These are phyloP conservation scores for Pseudozyma sp. DNA, from an alignment of 1,284 basidiomycete species.

Conservation along the genomic window DNA sequence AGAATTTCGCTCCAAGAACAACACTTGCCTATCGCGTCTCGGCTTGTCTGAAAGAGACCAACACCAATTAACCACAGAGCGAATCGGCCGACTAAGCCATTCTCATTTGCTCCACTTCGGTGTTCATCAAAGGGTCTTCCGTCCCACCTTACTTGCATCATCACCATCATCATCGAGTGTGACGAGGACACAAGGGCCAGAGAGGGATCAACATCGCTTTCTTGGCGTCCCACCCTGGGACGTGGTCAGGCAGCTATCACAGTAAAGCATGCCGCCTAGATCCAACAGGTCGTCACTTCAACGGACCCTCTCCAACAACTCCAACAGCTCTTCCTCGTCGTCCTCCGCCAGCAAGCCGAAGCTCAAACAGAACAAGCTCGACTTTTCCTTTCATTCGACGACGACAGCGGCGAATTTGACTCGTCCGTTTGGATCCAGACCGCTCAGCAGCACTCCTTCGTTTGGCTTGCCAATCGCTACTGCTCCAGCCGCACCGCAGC, in stretches of 20 bases:
- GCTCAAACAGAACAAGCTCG: slow-evolving; percentile 50
- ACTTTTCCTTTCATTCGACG: slow-evolving; percentile 41
- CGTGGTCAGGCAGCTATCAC: background rate
- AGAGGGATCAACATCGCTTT: background rate
- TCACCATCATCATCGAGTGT: background rate
- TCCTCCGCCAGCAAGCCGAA: slow-evolving; percentile 18
- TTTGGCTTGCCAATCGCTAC: slow-evolving; percentile 19
- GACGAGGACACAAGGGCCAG: background rate
- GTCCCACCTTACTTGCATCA: background rate
- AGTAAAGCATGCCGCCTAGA: slow-evolving; percentile 29
- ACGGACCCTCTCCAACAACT: slow-evolving; percentile 23
- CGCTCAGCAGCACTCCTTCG: slow-evolving; percentile 35
- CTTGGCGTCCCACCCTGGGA: slow-evolving; percentile 3
- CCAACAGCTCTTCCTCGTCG: slow-evolving; percentile 15
- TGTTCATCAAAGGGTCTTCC: background rate
- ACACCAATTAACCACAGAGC: slow-evolving; percentile 5
- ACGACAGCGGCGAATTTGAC: slow-evolving; percentile 2
- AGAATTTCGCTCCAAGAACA: slow-evolving; percentile 15
- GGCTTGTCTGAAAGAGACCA: slow-evolving; percentile 3
- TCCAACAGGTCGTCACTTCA: slow-evolving; percentile 13
- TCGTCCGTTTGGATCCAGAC: slow-evolving; percentile 13
- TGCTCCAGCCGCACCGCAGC: background rate
- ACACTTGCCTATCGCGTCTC: slow-evolving; percentile 15
- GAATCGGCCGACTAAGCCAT: slow-evolving; percentile 23
- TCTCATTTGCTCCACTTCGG: slow-evolving; percentile 6